These are phyloP conservation scores for Clausena lansium DNA, from an alignment of 345 rosid genomes.

Conservation along the genomic window DNA sequence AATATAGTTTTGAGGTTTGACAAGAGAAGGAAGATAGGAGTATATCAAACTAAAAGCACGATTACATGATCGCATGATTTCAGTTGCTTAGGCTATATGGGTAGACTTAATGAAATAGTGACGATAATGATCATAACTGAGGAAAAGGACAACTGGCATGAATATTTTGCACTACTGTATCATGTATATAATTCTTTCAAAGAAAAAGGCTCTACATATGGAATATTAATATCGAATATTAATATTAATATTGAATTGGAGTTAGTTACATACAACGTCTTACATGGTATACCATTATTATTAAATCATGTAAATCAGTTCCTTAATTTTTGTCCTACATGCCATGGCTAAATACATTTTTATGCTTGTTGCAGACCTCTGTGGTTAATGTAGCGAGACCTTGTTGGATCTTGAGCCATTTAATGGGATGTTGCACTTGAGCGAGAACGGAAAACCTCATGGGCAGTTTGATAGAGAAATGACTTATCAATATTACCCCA, in stretches of 20 bases:
- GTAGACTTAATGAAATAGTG: not conserved
- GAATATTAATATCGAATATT: no score
- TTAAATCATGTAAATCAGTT: not conserved
- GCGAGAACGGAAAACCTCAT: constrained; percentile 71
- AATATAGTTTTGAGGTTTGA: not conserved
- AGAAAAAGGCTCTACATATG: not conserved
- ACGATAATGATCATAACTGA: no score
- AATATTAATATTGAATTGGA: not conserved
- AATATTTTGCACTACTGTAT: not conserved
- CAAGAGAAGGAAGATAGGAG: not conserved
- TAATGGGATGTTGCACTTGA: constrained; percentile 88
- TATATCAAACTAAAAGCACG: not conserved
- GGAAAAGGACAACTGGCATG: not conserved
- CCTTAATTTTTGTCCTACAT: constrained; percentile 3
- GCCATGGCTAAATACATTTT: constrained; percentile 11
- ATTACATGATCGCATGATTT: not conserved
- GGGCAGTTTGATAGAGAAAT: constrained; percentile 25
- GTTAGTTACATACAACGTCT: not conserved
- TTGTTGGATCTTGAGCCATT: constrained; percentile 87
- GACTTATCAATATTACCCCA: no score
- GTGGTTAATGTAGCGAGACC: constrained; percentile 73
- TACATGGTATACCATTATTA: not conserved
- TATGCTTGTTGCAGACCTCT: constrained; percentile 46
- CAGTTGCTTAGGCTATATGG: not conserved
- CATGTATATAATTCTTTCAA: not conserved